These are phyloP conservation scores for Diplodia seriata DNA, from an alignment of 2,329 filamentous ascomycete species.

Conservation along the genomic window DNA sequence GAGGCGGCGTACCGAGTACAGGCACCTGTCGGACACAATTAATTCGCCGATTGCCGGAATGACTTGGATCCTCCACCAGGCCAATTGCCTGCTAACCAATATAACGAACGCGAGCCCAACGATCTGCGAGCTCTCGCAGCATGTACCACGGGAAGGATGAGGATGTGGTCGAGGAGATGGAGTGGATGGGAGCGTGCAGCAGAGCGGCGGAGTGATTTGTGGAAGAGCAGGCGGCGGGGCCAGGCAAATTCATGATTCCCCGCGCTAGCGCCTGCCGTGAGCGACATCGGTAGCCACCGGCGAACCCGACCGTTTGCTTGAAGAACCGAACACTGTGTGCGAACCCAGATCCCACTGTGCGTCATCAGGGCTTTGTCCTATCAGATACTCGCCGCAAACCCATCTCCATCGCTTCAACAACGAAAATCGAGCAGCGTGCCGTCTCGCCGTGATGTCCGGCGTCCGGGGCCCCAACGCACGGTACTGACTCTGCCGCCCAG, in stretches of 20 bases:
- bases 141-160: conserved; percentile 51
- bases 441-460: neutral
- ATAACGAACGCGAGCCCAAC: conserved; percentile 56
- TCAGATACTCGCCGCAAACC: neutral
- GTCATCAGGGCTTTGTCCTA: neutral
- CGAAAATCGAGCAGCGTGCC: neutral
- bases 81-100: conserved; percentile 48
- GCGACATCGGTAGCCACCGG: neutral
- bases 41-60: conserved; percentile 21
- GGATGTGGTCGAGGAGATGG: conserved; percentile 12
- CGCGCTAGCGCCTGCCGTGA: conserved; percentile 7
- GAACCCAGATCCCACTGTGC: neutral
- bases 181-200: conserved; percentile 6
- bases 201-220: conserved; percentile 17
- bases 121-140: conserved; percentile 61
- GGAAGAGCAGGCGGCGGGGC: conserved; percentile 20
- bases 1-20: neutral
- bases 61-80: conserved; percentile 23
- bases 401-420: neutral
- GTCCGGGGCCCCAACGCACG: neutral
- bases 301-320: neutral
- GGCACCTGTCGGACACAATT: conserved; percentile 11
- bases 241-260: conserved; percentile 17
- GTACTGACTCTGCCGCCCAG: neutral
- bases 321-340: neutral